phyloP scores from a whole-genome alignment of 345 rosid species.

The Populus euphratica region DNA sequence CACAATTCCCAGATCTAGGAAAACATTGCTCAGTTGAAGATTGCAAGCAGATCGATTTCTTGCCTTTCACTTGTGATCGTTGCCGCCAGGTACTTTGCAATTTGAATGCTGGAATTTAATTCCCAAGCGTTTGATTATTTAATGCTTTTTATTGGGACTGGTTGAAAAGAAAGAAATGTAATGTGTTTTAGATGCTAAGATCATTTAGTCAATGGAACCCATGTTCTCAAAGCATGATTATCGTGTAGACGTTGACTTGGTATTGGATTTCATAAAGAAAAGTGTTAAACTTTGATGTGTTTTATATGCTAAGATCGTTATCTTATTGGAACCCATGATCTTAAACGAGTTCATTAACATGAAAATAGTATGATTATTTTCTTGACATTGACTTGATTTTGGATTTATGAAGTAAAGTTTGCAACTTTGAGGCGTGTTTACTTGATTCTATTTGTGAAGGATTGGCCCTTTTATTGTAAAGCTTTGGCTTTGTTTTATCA shows the following conservation, averaged over 20 bases:
- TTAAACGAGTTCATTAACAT: neutral
- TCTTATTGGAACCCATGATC: neutral
- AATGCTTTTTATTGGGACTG: neutral
- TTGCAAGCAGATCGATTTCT: conserved; percentile 88
- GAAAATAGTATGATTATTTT: neutral
- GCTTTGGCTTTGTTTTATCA: too few relatives aligned
- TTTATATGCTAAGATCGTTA: neutral
- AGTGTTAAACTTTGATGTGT: neutral
- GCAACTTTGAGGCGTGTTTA: neutral
- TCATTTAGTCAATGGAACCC: too few relatives aligned
- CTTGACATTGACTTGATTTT: neutral
- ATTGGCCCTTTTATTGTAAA: too few relatives aligned
- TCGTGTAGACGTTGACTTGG: neutral
- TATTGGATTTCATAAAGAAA: neutral
- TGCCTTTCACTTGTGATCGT: conserved; percentile 95
- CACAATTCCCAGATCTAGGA: conserved; percentile 93
- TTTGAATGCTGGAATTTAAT: neutral
- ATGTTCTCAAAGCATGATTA: neutral
- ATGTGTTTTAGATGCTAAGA: neutral
- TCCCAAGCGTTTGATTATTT: too few relatives aligned
- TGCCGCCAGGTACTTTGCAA: conserved; percentile 56
- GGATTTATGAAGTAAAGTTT: neutral
- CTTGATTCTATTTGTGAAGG: neutral
- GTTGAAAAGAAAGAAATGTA: neutral
- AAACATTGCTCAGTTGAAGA: conserved; percentile 76